Evolutionary conservation across 1,284 basidiomycete genomes (phyloP), one percentile per base, ranked within the genome.

Genomic region (Pyrrhoderma lamaoense): DNA sequence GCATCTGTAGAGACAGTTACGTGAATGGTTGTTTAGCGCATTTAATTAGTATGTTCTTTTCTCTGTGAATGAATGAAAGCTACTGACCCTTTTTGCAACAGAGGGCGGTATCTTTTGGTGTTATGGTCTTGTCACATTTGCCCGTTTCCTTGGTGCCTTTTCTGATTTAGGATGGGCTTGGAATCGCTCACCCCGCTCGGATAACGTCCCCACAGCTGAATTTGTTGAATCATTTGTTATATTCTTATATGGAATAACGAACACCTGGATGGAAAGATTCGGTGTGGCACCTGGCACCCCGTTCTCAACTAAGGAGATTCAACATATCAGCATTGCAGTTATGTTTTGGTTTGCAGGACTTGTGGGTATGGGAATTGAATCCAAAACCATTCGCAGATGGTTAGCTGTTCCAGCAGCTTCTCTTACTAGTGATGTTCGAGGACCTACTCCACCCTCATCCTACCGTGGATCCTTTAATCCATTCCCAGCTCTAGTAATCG

Each of bases 301-400:
- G 2, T 96, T 80, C 68, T 89, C 89, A 1, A 88, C 93, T 45
- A 96, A 95, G 69, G 82, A 97, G 65, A 79, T 97, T 18, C 93
- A 98, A 65, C 95, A 98, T 65, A 95, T 96, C 57, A 82, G 87
- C 52, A 97, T 98, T 56, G 93, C 93, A 63, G 70, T 84, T 60
- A 95, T 94, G 93, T 97, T 95, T 70, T 96, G 91, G 84, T 95
- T 93, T 61, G 92, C 89, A 8, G 94, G 94, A 3, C 73, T 93
- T 2, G 68, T 93, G 11, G 94, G 93, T 3, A 89, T 97, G 80
- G 81, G 85, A 13, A 80, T 98, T 53, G 94, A 98, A 69, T 89
- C 87, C 8, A 80, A 75, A 59, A 71, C 69, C 23, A 67, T 93
- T 31, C 77, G 89, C 19, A 71, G 73, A 51, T 89, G 85, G 85